Evolutionary conservation across 371 early-diverging fungal species (phyloP), one percentile per base, ranked within the genome.

Genomic region (Apophysomyces ossiformis): DNA sequence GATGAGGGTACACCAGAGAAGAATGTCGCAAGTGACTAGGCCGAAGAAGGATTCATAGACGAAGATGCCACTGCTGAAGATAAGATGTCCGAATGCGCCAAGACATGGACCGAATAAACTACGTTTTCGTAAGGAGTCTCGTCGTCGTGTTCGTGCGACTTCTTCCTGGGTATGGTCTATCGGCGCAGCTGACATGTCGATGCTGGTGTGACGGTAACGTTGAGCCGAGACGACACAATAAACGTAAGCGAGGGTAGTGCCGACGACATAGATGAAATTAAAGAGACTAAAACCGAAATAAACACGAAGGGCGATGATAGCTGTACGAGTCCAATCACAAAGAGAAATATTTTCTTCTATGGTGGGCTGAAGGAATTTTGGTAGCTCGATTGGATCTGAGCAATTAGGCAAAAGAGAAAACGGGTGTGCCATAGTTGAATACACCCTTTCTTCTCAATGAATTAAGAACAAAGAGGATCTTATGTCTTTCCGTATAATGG

Each of bases 51-150:
- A 38, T 57, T 70, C 67, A n/a, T 67, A 54, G 1, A 69, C 16
- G 21, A 72, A 39, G 13, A 72, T 38, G 13, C 57, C 16, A 0
- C 65, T 63, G 18, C 64, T 70, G 36, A 75, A 68, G 9, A 75
- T 50, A 12, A 75, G 36, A 64, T 75, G 68, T 15, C 76, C 76
- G 1, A 70, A 21, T 4, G 73, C 72, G n/a, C 72, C 73, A 21
- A 75, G 37, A 4, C 60, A 62, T 15, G 70, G 66, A 7, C 60
- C 63, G 9, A 60, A 41, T 1, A 70, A 35, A 5, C 70, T 66
- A 56, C 73, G 37, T 36, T 72, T 70, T n/a, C 60, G 61, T 21
- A 75, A 11, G 13, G 68, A 63, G 37, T 68, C 36, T 11, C 59
- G 37, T 50, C 54, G 54, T 50, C 54, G 16, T 50, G 54, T 18